phyloP scores from a whole-genome alignment of 345 rosid genomes.

The Cardamine resedifolia region DNA sequence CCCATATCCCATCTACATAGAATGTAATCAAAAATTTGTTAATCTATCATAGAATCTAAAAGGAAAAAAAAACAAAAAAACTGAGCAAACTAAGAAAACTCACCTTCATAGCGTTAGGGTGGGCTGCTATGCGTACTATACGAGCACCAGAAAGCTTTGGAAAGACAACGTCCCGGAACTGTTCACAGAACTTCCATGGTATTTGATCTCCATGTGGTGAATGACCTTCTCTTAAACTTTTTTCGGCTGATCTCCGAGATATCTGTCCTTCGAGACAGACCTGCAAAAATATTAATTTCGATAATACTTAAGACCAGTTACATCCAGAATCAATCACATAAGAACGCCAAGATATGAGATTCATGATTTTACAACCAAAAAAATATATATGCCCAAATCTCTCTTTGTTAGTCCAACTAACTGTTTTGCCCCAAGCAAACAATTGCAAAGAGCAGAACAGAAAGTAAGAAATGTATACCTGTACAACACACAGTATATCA shows the following conservation, averaged over 20 bases:
- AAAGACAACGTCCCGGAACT: slow-evolving; percentile 72
- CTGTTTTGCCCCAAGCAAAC: neutral
- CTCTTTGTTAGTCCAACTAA: neutral
- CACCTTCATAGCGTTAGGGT: slow-evolving; percentile 96
- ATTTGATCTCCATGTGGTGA: slow-evolving; percentile 94
- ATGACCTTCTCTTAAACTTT: slow-evolving; percentile 73
- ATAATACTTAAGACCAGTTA: neutral
- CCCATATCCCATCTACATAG: slow-evolving; percentile 86
- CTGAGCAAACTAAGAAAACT: slow-evolving; percentile 17
- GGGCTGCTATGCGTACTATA: slow-evolving; percentile 93
- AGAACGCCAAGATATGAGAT: slow-evolving; percentile 10
- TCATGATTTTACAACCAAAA: neutral
- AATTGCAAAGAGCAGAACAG: neutral
- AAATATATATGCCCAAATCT: neutral
- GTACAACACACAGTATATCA: slow-evolving; percentile 90
- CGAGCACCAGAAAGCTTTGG: slow-evolving; percentile 95
- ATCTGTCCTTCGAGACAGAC: slow-evolving; percentile 92
- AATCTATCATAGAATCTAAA: slow-evolving; percentile 16
- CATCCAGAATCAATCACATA: slow-evolving; percentile 16
- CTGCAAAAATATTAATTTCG: slow-evolving; percentile 40
- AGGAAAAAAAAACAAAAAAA: neutral
- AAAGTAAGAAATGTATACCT: slow-evolving; percentile 49
- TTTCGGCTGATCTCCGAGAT: slow-evolving; percentile 71
- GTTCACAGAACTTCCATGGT: slow-evolving; percentile 96
- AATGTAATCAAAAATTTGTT: slow-evolving; percentile 17